Conservation (phyloP, 495 filamentous ascomycete species). For the Penicillium canescens region DNA sequence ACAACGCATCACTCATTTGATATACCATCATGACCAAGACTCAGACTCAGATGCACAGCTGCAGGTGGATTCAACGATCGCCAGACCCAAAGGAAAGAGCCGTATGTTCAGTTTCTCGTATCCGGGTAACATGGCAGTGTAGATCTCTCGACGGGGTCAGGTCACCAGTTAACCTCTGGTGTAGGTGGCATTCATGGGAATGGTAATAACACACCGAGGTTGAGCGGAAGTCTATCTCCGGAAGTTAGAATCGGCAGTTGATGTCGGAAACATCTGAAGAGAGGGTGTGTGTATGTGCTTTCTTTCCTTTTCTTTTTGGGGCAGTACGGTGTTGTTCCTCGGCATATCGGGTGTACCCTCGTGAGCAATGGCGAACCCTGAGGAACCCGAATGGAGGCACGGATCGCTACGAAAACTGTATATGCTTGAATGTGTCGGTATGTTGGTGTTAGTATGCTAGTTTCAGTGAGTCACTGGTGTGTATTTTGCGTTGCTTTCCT, state of each 20-base stretch:
- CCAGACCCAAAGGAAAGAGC: neutral
- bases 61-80: neutral
- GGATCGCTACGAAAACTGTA: neutral
- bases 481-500: neutral
- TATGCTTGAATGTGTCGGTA: neutral
- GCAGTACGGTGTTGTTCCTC: conserved; percentile 15
- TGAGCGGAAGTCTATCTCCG: neutral
- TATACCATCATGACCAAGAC: conserved; percentile 4
- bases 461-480: neutral
- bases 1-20: conserved; percentile 7
- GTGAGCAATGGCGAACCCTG: conserved; percentile 15
- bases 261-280: neutral
- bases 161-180: conserved; percentile 4
- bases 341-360: conserved; percentile 18
- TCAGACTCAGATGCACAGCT: neutral
- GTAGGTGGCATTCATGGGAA: neutral
- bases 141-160: conserved; percentile 4
- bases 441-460: neutral
- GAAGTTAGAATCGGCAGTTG: neutral
- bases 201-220: conserved; percentile 3
- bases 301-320: neutral
- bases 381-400: conserved; percentile 8
- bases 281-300: neutral
- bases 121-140: conserved; percentile 3
- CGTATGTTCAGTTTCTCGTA: neutral